Conservation (phyloP, 768 basidiomycete genomes). For the Boletellus ananas region DNA sequence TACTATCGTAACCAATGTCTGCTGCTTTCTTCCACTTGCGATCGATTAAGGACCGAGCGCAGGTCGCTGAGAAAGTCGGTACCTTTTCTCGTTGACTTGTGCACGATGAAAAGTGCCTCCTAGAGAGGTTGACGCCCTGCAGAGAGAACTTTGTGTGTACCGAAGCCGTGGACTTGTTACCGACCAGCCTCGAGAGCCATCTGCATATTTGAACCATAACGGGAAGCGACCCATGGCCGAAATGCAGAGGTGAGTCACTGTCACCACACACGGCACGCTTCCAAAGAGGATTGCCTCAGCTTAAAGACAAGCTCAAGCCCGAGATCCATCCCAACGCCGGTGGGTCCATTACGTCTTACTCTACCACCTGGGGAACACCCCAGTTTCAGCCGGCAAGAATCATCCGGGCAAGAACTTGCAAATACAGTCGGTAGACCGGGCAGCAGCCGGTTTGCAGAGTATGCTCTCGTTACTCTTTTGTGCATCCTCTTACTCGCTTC, state of each 20-base stretch:
- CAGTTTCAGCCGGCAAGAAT: conserved; percentile 30
- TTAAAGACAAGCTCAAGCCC: conserved; percentile 54
- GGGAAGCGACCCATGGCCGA: conserved; percentile 62
- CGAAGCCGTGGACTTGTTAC: conserved; percentile 33
- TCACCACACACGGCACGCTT: not conserved
- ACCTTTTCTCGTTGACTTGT: conserved; percentile 1
- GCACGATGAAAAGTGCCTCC: conserved; percentile 4
- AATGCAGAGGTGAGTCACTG: conserved; percentile 37
- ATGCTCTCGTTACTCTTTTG: conserved; percentile 17
- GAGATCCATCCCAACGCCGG: conserved; percentile 49
- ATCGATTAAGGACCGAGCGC: conserved; percentile 36
- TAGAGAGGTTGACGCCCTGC: conserved; percentile 50
- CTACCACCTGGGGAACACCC: conserved; percentile 56
- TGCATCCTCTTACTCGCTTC: conserved; percentile 4
- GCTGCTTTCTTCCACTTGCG: conserved; percentile 38
- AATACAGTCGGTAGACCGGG: conserved; percentile 38
- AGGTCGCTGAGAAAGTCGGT: conserved; percentile 52
- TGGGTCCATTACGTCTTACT: conserved; percentile 64
- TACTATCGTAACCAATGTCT: conserved; percentile 56
- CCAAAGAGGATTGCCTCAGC: conserved; percentile 7
- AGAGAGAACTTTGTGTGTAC: conserved; percentile 46
- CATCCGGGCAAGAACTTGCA: conserved; percentile 9
- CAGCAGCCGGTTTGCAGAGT: conserved; percentile 52
- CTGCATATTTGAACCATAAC: conserved; percentile 47
- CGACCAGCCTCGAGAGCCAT: conserved; percentile 30